These are phyloP conservation scores for Dunaliella primolecta DNA, from an alignment of 139 green algal species.

Conservation along the genomic window DNA sequence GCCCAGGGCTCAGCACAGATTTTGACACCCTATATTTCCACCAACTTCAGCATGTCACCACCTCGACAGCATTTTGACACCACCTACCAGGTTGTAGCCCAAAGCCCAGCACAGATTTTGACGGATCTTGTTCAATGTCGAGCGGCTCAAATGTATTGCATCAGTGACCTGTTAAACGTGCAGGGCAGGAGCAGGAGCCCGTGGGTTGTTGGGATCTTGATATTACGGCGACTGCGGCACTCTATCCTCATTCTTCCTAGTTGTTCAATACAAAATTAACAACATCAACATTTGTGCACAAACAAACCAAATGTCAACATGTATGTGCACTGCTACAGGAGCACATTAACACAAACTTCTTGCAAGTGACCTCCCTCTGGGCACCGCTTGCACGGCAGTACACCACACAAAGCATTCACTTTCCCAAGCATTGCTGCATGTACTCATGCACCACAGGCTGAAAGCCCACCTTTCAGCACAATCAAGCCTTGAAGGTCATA, in stretches of 20 bases:
- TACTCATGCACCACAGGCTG: too few species aligned
- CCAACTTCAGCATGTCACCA: too few species aligned
- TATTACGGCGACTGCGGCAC: too few species aligned
- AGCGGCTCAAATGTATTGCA: constrained; percentile 63
- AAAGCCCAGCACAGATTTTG: constrained; percentile 91
- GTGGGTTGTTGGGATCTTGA: neutral
- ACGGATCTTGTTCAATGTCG: constrained; percentile 81
- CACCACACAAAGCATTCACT: neutral
- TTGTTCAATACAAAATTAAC: neutral
- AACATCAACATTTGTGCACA: neutral
- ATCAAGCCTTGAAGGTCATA: too few species aligned
- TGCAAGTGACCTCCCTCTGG: neutral
- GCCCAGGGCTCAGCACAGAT: too few species aligned
- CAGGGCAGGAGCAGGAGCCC: neutral
- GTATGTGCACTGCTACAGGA: neutral
- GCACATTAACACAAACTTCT: neutral
- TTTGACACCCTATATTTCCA: too few species aligned
- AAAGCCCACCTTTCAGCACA: too few species aligned
- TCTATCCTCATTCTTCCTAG: too few species aligned
- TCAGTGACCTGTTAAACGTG: constrained; percentile 65
- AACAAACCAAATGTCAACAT: neutral
- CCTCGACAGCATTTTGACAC: too few species aligned
- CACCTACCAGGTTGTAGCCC: constrained; percentile 82
- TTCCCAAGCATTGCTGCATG: too few species aligned
- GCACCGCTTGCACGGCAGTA: too few species aligned